phyloP scores from a whole-genome alignment of 768 basidiomycete genomes.

The Symmetrospora coprosmae region DNA sequence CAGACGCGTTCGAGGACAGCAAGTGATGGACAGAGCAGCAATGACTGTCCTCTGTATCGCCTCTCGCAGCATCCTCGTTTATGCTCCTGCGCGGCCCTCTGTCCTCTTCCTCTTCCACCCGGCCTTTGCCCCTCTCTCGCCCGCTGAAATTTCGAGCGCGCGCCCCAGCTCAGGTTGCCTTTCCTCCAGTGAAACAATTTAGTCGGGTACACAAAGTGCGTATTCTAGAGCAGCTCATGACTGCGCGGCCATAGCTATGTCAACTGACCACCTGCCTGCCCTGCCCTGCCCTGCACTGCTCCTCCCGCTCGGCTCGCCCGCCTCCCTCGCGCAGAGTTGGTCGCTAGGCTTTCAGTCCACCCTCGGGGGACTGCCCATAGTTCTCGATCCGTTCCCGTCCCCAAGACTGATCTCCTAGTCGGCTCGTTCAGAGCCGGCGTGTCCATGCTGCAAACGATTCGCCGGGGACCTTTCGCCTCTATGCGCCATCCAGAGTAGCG shows the following conservation, averaged over 20 bases:
- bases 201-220: conserved; percentile 22
- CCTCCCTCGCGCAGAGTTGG: not conserved
- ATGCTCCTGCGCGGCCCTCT: too few species aligned
- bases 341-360: not conserved
- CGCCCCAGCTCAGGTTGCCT: not conserved
- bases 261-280: not conserved
- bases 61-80: too few species aligned
- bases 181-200: conserved; percentile 4
- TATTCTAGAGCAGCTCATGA: too few species aligned
- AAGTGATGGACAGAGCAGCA: too few species aligned
- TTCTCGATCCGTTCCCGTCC: conserved; percentile 21
- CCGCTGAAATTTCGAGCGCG: not conserved
- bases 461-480: not conserved
- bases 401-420: conserved; percentile 6
- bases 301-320: conserved; percentile 5
- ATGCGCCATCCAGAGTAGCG: too few species aligned
- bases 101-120: too few species aligned
- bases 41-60: too few species aligned
- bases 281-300: not conserved
- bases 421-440: not conserved
- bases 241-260: not conserved
- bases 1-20: too few species aligned
- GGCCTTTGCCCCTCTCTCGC: not conserved
- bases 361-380: not conserved
- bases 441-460: not conserved